Percentiles rank a stretch among this genome's conserved stretches.
Conservation (phyloP, 441 rosid genomes). For the Populus hybrid region DNA sequence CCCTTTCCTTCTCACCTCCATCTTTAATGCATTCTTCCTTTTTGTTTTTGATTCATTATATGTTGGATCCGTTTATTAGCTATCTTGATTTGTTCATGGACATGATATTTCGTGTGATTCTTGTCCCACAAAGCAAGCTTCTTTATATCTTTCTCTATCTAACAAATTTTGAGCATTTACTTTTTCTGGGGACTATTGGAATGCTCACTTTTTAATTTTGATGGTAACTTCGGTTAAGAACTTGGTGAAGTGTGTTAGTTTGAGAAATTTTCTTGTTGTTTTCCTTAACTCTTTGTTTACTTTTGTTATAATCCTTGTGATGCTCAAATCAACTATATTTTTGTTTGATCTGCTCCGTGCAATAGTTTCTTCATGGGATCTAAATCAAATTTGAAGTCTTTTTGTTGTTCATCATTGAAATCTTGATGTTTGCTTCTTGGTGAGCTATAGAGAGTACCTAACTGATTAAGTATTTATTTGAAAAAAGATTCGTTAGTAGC, state of each 20-base stretch:
- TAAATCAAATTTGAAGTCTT: neutral
- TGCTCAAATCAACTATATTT: neutral
- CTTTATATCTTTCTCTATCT: neutral
- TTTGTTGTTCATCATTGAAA: neutral
- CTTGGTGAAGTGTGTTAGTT: neutral
- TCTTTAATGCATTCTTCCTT: neutral
- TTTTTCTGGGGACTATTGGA: neutral
- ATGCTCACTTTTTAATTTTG: neutral
- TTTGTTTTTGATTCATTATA: neutral
- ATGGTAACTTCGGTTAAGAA: neutral
- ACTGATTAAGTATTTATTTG: neutral
- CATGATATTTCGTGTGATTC: neutral
- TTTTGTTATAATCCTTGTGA: neutral
- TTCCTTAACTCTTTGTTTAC: neutral
- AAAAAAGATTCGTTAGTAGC: neutral
- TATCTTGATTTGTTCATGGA: conserved; percentile 6
- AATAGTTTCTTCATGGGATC: conserved; percentile 6
- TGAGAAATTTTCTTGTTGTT: too few relatives aligned
- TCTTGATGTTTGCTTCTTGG: neutral
- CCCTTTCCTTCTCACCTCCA: neutral
- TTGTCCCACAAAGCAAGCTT: neutral
- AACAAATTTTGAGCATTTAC: neutral
- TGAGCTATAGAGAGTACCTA: neutral
- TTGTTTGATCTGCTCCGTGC: conserved; percentile 8
- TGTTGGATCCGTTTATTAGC: conserved; percentile 14